These are phyloP conservation scores for Gamarada debralockiae DNA, from an alignment of 495 filamentous ascomycete species.

Conservation along the genomic window DNA sequence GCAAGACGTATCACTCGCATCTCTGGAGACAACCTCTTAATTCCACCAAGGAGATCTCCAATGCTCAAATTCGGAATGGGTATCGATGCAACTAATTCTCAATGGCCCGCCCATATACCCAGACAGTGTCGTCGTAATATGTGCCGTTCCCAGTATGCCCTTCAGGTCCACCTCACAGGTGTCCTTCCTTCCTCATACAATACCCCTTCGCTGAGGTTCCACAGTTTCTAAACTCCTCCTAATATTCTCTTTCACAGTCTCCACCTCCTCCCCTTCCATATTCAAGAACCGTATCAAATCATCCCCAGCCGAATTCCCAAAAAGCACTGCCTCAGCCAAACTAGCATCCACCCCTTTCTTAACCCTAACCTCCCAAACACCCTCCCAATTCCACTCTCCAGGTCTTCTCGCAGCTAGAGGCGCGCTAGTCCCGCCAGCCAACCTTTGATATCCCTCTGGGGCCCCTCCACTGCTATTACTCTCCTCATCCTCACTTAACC, in stretches of 20 bases:
- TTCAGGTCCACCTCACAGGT: conserved; percentile 1
- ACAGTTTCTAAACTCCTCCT: conserved; percentile 42
- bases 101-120: too few species aligned
- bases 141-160: too few species aligned
- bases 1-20: too few species aligned
- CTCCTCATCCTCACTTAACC: conserved; percentile 6
- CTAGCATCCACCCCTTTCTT: conserved; percentile 72
- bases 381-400: conserved; percentile 94
- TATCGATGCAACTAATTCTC: not conserved
- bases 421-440: conserved; percentile 10
- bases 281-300: conserved; percentile 71
- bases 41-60: not conserved
- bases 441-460: conserved; percentile 9
- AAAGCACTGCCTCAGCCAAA: conserved; percentile 71
- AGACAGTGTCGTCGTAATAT: too few species aligned
- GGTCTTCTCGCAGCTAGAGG: conserved; percentile 45
- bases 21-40: too few species aligned
- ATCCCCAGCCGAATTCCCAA: conserved; percentile 60
- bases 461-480: not conserved
- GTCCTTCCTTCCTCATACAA: not conserved
- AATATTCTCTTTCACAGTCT: conserved; percentile 57
- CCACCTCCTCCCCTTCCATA: conserved; percentile 57
- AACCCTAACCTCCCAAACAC: conserved; percentile 85
- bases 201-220: conserved; percentile 17
- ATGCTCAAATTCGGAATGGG: not conserved